Evolutionary conservation across 2,329 filamentous ascomycete species (phyloP).

Genomic region (Ustilaginoidea virens): DNA sequence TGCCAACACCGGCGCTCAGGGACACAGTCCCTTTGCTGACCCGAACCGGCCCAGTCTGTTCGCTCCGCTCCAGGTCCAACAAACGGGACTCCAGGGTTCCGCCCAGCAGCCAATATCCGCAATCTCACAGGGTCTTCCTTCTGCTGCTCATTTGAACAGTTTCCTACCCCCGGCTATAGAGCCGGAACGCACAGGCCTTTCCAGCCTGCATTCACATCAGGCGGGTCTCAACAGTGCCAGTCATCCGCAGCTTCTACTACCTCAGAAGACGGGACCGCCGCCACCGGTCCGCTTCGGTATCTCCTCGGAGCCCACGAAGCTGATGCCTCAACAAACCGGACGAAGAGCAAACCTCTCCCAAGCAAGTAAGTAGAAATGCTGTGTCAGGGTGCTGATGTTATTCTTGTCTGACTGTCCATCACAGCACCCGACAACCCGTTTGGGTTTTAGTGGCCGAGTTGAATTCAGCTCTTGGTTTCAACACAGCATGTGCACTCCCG

Average conservation of each 20-base stretch:
- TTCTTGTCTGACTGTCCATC: conserved; percentile 1
- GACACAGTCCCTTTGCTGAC: conserved; percentile 24
- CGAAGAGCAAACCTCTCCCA: conserved; percentile 78
- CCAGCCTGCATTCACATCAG: conserved; percentile 30
- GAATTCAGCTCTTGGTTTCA: too few species aligned
- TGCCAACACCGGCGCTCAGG: conserved; percentile 30
- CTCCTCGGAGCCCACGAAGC: conserved; percentile 52
- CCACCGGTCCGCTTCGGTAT: conserved; percentile 85
- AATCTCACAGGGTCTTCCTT: conserved; percentile 27
- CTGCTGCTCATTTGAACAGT: conserved; percentile 34
- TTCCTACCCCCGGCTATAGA: conserved; percentile 44
- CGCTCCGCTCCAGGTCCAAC: conserved; percentile 40
- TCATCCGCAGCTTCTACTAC: conserved; percentile 31
- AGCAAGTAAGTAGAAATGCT: conserved; percentile 63
- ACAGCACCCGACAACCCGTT: conserved; percentile 38
- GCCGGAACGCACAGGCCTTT: conserved; percentile 41
- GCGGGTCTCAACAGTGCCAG: conserved; percentile 36
- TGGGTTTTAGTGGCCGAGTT: conserved; percentile 23
- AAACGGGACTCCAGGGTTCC: conserved; percentile 44
- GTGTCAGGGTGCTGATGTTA: not conserved
- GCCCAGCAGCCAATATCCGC: too few species aligned
- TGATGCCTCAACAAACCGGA: conserved; percentile 77
- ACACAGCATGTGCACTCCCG: too few species aligned
- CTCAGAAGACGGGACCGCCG: conserved; percentile 46
- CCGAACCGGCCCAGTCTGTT: conserved; percentile 25